Percentiles rank a stretch among this genome's conserved stretches.
Evolutionary conservation across 768 basidiomycete genomes (phyloP).

Genomic region (Paxillus rubicundulus): DNA sequence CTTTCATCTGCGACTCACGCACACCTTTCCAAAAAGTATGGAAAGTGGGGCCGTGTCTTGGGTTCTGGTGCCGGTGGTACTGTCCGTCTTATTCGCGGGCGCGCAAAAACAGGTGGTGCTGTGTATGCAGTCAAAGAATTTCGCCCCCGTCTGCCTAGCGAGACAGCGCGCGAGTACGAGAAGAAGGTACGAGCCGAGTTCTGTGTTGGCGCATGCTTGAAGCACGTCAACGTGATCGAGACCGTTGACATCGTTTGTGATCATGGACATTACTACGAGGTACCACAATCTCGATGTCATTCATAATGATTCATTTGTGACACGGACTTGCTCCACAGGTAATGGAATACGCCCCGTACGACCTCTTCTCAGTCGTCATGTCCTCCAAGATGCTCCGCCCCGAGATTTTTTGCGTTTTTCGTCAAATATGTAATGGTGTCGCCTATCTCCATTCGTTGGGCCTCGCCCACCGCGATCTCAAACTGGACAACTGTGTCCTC

Average conservation of each 20-base stretch:
- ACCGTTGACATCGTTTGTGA: conserved; percentile 98
- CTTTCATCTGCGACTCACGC: conserved; percentile 83
- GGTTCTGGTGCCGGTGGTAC: conserved; percentile 99
- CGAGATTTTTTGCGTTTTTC: conserved; percentile 98
- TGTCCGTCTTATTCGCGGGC: conserved; percentile 90
- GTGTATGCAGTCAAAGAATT: conserved; percentile 99
- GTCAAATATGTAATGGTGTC: conserved; percentile 97
- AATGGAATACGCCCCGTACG: conserved; percentile 99
- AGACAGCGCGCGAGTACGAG: conserved; percentile 96
- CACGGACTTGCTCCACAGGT: conserved; percentile 49
- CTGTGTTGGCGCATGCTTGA: conserved; percentile 91
- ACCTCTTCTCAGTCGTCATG: conserved; percentile 99
- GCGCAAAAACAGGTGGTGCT: conserved; percentile 73
- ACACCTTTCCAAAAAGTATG: conserved; percentile 97
- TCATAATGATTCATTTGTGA: background rate
- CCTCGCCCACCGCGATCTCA: conserved; percentile 96
- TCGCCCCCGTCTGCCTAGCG: conserved; percentile 81
- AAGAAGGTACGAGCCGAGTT: conserved; percentile 99
- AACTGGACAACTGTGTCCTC: conserved; percentile 99
- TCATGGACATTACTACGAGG: conserved; percentile 98
- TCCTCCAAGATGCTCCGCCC: conserved; percentile 97
- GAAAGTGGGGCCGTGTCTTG: conserved; percentile 95
- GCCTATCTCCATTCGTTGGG: conserved; percentile 98
- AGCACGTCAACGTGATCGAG: conserved; percentile 95
- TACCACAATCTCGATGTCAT: conserved; percentile 29